Evolutionary conservation across 352 stramenopile genomes (phyloP), one percentile per base, ranked within the genome.

Genomic region (Globisporangium irregulare): DNA sequence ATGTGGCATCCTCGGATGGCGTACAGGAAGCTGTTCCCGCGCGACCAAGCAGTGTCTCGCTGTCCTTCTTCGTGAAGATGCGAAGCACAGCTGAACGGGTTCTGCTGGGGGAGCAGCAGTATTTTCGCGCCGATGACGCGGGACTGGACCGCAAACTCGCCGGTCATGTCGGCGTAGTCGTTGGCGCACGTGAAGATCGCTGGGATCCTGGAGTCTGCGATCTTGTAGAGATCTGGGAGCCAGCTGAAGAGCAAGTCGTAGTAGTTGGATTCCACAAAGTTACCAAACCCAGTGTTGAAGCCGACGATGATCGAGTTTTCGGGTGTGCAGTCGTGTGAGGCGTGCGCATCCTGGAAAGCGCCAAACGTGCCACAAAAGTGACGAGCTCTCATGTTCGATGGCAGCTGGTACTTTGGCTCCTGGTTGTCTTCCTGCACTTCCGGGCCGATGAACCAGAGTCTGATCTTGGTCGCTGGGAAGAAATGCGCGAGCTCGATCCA

Each of bases 261-360:
- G 15, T 74, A 67, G 3, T 72, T 59, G 3, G 81, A 81, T 22
- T 91, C 84, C 38, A 91, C 69, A 71, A 94, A 91, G 70, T 90
- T 93, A 20, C 84, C 86, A 67, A 93, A 93, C 53, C 86, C 86
- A 5, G 86, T 89, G 70, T 92, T 93, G 69, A 86, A 92, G 4
- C 79, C 86, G 9, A 92, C 69, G 51, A 92, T 72, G 32, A 93
- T 59, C 0, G 82, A 80, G 51, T 88, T 90, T 1, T 60, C 64
- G 0, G 72, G 57, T 1, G 70, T 78, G 57, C 79, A 86, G 12
- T 73, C 66, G 1, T 65, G 67, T 2, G 72, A 78, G 7, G 71
- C 38, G 7, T 77, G 64, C 1, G 74, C 67, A 22, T 80, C 55
- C 20, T 81, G 69, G 66, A 92, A 92, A 32, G 70, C 67, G 22